Evolutionary conservation across 768 basidiomycete genomes (phyloP), one percentile per base, ranked within the genome.

Genomic region (Lanmaoa rubissima): DNA sequence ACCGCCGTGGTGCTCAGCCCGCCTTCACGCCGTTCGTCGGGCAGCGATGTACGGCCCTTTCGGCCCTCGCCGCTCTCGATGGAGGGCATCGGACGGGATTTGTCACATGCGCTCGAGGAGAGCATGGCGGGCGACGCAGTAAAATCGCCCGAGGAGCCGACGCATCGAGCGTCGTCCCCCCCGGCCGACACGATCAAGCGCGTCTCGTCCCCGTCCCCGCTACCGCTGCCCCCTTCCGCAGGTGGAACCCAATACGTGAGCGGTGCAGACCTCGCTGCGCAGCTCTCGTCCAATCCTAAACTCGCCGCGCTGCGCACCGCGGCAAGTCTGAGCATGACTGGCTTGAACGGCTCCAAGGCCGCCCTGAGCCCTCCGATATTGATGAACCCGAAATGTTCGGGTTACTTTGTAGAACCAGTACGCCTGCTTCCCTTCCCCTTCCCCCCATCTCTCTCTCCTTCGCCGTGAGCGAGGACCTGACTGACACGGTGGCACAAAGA

Each of bases 341-440:
- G 66, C 21, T 31, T 73, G 31, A 59, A 59, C 21, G 62, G 58
- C 13, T 5, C 48, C 35, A 60, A 45, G 62, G 58, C 55, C 53
- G 53, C 45, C 40, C 19, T 66, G 45, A 86, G 84, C 54, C 79
- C 83, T 2, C 88, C 90, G 3, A 88, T 90, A 38, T 70, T 95
- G 46, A 73, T 79, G 36, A 92, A 94, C 66, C 77, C 88, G 14
- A 87, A 87, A 64, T 98, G 97, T 72, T 96, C 94, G 1, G 95
- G 94, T 9, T 99, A 99, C 72, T 98, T 98, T 67, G 85, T 98
- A 44, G 96, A 98, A 69, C 94, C 94, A 35, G 93, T 97, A 32
- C 34, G 35, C 16, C 31, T 6, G 13, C 45, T 35, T 4, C 42
- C 14, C 8, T 8, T 24, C 21, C 21, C 21, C 21, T 24, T 24